These are phyloP conservation scores for thale cress (Arabidopsis thaliana) DNA, from an alignment of 345 rosid species.

Conservation along the genomic window DNA sequence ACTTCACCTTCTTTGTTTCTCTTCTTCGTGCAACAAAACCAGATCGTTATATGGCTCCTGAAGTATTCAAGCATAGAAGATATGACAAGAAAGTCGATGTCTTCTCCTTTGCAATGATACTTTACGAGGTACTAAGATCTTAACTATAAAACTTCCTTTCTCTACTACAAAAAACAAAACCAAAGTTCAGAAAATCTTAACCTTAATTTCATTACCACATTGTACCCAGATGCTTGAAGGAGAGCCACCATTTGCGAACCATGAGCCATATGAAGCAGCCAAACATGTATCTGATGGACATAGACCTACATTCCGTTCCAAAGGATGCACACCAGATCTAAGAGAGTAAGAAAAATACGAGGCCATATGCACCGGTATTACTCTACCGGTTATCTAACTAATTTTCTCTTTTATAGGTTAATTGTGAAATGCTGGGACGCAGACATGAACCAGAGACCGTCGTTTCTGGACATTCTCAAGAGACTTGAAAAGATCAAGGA, in stretches of 20 bases:
- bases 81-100: constrained; percentile 99
- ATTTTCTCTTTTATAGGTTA: constrained; percentile 50
- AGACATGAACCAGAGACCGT: constrained; percentile 86
- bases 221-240: constrained; percentile 92
- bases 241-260: constrained; percentile 79
- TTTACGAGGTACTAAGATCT: constrained; percentile 71
- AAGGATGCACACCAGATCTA: constrained; percentile 73
- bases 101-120: constrained; percentile 97
- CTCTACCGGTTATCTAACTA: constrained; percentile 1
- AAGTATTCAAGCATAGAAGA: constrained; percentile 94
- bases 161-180: neutral
- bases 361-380: neutral
- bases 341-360: constrained; percentile 69
- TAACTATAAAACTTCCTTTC: neutral
- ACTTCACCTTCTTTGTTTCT: constrained; percentile 41
- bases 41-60: constrained; percentile 99
- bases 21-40: constrained; percentile 46
- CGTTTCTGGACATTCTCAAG: constrained; percentile 94
- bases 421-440: constrained; percentile 86
- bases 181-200: constrained; percentile 27
- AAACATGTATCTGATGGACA: constrained; percentile 91
- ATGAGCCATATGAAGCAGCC: constrained; percentile 97
- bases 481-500: constrained; percentile 91
- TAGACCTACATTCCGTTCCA: constrained; percentile 78
- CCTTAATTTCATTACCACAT: constrained; percentile 2